Conservation (phyloP, 2,329 filamentous ascomycete species). For the Colletotrichum gloeosporioides region DNA sequence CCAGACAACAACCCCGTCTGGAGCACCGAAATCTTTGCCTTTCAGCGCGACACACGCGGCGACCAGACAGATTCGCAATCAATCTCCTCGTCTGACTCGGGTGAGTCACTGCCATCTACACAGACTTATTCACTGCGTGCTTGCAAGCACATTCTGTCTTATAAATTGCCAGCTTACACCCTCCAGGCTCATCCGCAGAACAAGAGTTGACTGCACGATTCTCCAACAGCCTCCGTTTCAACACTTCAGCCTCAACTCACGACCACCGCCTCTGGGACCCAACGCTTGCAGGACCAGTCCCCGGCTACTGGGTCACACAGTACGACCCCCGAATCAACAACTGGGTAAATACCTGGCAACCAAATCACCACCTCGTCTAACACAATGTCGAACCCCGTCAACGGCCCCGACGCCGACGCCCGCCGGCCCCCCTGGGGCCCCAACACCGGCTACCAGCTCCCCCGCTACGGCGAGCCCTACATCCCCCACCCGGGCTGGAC, state of each 20-base stretch:
- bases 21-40: constrained; percentile 48
- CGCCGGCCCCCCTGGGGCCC: constrained; percentile 37
- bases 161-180: not conserved
- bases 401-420: constrained; percentile 40
- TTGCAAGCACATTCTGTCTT: not conserved
- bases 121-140: not conserved
- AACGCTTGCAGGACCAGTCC: constrained; percentile 31
- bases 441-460: constrained; percentile 28
- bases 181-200: not conserved
- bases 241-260: not conserved
- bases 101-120: constrained; percentile 8
- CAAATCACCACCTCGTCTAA: not conserved
- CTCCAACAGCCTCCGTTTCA: not conserved
- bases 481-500: constrained; percentile 36
- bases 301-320: constrained; percentile 35
- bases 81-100: not conserved
- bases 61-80: not conserved
- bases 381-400: constrained; percentile 37
- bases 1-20: constrained; percentile 43
- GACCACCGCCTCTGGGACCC: constrained; percentile 28
- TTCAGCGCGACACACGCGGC: not conserved
- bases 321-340: constrained; percentile 4
- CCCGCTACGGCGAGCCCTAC: constrained; percentile 41
- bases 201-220: not conserved
- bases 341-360: constrained; percentile 41